These are phyloP conservation scores for Suhomyces taliae DNA, from an alignment of 1,139 yeast species.

Conservation along the genomic window DNA sequence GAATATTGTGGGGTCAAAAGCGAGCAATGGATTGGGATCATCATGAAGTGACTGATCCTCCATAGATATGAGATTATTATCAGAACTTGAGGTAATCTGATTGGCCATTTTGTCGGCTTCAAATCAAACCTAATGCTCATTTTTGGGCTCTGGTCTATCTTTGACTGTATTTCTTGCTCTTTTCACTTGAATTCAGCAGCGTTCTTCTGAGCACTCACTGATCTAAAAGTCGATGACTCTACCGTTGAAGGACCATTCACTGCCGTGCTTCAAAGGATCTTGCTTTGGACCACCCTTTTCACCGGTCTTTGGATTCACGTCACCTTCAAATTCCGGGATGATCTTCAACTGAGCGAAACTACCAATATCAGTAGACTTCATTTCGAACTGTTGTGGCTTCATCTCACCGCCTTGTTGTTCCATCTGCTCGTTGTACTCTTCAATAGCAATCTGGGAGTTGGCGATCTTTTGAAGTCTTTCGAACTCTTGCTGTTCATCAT, in stretches of 20 bases:
- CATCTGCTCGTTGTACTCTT: constrained; percentile 62
- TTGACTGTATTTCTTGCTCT: background rate
- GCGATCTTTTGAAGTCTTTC: constrained; percentile 83
- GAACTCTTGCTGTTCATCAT: constrained; percentile 90
- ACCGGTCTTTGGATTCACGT: constrained; percentile 88
- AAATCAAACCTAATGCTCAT: no score
- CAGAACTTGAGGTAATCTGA: no score
- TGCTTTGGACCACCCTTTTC: constrained; percentile 99
- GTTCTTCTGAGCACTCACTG: background rate
- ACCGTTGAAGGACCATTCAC: constrained; percentile 95
- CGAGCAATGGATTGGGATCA: no score
- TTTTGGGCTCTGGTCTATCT: background rate
- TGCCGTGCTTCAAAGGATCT: constrained; percentile 82
- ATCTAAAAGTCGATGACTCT: constrained; percentile 86
- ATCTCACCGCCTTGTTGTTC: constrained; percentile 8
- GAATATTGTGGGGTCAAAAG: no score
- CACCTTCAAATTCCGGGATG: constrained; percentile 95
- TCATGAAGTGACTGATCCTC: no score
- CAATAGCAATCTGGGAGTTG: constrained; percentile 75
- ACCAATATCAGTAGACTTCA: constrained; percentile 52
- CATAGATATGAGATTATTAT: no score
- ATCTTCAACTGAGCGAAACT: constrained; percentile 67
- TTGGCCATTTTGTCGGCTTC: no score
- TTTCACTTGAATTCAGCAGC: background rate
- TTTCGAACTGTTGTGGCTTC: background rate